Conservation (phyloP, 2,329 filamentous ascomycete species). For the Arachnomyces sp. region DNA sequence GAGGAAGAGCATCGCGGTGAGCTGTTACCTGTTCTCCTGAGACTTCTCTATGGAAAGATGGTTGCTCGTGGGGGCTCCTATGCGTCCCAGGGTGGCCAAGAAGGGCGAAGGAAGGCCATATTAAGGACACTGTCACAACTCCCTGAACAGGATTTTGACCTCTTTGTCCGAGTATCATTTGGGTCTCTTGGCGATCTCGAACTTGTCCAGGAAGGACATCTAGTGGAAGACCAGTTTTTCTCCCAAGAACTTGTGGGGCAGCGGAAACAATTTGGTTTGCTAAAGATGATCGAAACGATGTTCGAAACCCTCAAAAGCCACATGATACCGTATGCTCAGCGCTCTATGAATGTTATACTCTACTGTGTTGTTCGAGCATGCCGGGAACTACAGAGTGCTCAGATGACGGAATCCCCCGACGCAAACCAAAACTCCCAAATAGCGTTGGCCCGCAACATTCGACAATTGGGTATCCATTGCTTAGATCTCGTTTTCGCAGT, state of each 20-base stretch:
- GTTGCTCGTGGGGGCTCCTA: conserved; percentile 72
- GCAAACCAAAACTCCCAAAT: conserved; percentile 13
- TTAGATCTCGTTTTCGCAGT: conserved; percentile 70
- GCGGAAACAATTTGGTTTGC: conserved; percentile 80
- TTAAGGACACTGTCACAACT: conserved; percentile 75
- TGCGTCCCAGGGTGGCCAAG: conserved; percentile 68
- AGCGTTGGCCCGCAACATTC: conserved; percentile 41
- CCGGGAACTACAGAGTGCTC: conserved; percentile 38
- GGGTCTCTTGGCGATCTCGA: conserved; percentile 57
- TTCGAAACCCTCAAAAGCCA: conserved; percentile 74
- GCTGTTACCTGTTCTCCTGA: conserved; percentile 78
- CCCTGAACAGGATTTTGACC: conserved; percentile 63
- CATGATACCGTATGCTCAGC: conserved; percentile 59
- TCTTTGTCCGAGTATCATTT: conserved; percentile 75
- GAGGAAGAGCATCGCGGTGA: conserved; percentile 63
- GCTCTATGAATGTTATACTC: conserved; percentile 67
- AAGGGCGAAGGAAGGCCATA: conserved; percentile 64
- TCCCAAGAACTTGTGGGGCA: conserved; percentile 53
- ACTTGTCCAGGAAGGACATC: conserved; percentile 18
- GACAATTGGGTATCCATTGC: conserved; percentile 65
- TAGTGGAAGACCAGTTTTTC: conserved; percentile 51
- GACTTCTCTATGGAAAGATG: conserved; percentile 80
- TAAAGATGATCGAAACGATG: conserved; percentile 85
- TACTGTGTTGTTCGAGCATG: conserved; percentile 72
- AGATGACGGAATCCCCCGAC: conserved; percentile 19